Percentiles rank a stretch among this genome's conserved stretches.
Conservation (phyloP, 805 yeast genomes). For the Yarrowia keelungensis region DNA sequence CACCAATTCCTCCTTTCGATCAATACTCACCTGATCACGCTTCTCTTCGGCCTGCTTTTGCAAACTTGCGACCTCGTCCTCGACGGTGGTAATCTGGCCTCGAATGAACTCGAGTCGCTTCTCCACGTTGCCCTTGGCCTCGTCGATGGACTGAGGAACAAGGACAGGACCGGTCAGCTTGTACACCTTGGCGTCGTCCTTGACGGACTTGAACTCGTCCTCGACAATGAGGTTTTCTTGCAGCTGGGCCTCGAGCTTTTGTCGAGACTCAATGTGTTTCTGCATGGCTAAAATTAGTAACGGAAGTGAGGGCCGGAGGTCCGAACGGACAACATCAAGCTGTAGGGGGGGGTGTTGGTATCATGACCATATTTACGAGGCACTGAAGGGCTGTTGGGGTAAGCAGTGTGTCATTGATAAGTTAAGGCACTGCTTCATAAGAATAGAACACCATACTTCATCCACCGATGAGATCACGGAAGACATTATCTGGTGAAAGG, state of each 20-base stretch:
- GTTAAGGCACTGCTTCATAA: no score
- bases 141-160: conserved; percentile 83
- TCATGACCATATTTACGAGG: no score
- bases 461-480: no score
- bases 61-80: conserved; percentile 64
- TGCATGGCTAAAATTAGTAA: conserved; percentile 46
- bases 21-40: conserved; percentile 56
- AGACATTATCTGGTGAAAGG: no score
- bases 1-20: neutral
- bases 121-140: conserved; percentile 82
- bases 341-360: neutral
- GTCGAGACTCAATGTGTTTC: conserved; percentile 73
- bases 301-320: neutral
- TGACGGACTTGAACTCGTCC: conserved; percentile 71
- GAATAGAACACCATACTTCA: no score
- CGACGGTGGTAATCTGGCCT: conserved; percentile 79
- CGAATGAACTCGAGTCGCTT: conserved; percentile 90
- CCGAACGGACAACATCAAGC: neutral
- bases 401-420: no score
- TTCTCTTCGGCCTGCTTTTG: conserved; percentile 65
- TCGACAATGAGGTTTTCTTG: conserved; percentile 93
- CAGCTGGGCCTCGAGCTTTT: conserved; percentile 87
- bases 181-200: conserved; percentile 76
- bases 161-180: conserved; percentile 92
- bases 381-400: no score